phyloP scores from a whole-genome alignment of 2,329 filamentous ascomycete species.

The Colletotrichum ledebouriae region DNA sequence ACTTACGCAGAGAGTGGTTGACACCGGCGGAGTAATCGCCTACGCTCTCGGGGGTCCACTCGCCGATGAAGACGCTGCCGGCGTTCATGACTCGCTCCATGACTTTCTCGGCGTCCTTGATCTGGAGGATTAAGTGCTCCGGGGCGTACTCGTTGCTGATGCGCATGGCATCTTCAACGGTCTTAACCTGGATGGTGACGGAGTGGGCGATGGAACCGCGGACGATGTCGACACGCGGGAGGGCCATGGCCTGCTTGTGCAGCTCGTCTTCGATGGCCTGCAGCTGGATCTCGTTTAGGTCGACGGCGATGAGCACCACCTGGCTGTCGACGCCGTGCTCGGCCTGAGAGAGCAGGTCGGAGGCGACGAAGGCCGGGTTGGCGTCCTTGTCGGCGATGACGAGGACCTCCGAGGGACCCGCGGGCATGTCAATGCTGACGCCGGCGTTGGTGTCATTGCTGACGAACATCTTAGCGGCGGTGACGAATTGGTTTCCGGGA shows the following conservation, averaged over 20 bases:
- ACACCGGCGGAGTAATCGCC: conserved; percentile 98
- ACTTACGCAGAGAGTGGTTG: conserved; percentile 96
- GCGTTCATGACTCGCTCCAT: conserved; percentile 90
- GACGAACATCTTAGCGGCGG: conserved; percentile 97
- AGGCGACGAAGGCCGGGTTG: conserved; percentile 95
- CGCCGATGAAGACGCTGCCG: conserved; percentile 93
- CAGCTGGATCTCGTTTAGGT: conserved; percentile 79
- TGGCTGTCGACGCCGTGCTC: conserved; percentile 98
- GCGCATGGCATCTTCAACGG: conserved; percentile 79
- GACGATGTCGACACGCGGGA: conserved; percentile 94
- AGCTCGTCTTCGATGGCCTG: conserved; percentile 91
- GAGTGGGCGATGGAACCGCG: conserved; percentile 91
- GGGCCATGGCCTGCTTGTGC: conserved; percentile 85
- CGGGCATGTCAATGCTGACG: conserved; percentile 98
- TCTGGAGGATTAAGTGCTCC: conserved; percentile 94
- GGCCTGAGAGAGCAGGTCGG: conserved; percentile 93
- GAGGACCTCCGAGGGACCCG: conserved; percentile 95
- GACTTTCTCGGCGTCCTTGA: conserved; percentile 80
- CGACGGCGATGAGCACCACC: conserved; percentile 90
- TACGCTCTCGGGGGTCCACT: conserved; percentile 97
- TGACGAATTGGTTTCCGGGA: conserved; percentile 98
- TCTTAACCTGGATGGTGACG: conserved; percentile 82
- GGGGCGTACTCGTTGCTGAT: conserved; percentile 96
- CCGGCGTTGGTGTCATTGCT: conserved; percentile 96
- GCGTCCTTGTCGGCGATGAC: conserved; percentile 91